phyloP scores from a whole-genome alignment of 768 basidiomycete genomes.

The Amanita rubescens region DNA sequence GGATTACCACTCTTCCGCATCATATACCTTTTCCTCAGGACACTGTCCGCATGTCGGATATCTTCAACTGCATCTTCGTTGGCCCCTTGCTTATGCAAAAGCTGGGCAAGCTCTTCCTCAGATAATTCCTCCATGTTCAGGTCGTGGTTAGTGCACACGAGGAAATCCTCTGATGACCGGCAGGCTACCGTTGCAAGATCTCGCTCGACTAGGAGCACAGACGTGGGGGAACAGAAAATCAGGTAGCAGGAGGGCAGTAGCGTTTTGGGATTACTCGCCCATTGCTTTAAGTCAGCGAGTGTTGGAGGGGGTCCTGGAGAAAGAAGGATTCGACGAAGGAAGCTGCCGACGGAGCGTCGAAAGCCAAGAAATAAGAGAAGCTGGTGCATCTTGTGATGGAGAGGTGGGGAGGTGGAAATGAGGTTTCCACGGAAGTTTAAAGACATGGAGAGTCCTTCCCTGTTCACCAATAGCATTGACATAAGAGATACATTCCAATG shows the following conservation, averaged over 20 bases:
- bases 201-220: constrained; percentile 27
- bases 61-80: constrained; percentile 9
- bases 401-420: constrained; percentile 17
- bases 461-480: constrained; percentile 2
- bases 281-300: constrained; percentile 16
- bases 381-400: constrained; percentile 23
- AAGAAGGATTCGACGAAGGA: constrained; percentile 25
- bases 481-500: not conserved
- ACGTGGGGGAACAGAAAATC: constrained; percentile 26
- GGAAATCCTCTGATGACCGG: constrained; percentile 18
- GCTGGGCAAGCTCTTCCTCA: constrained; percentile 14
- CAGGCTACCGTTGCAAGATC: constrained; percentile 19
- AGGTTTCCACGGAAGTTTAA: constrained; percentile 27
- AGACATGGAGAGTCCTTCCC: constrained; percentile 28
- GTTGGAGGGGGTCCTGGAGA: constrained; percentile 19
- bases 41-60: constrained; percentile 21
- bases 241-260: constrained; percentile 26
- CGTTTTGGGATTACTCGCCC: constrained; percentile 11
- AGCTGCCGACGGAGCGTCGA: constrained; percentile 24
- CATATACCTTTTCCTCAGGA: constrained; percentile 24
- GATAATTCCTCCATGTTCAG: constrained; percentile 19
- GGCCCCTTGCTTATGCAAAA: constrained; percentile 11
- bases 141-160: constrained; percentile 32
- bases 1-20: constrained; percentile 14
- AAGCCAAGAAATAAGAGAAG: constrained; percentile 24